Conservation (phyloP, 192 early-diverging fungal species). For the Obelidium mucronatum region DNA sequence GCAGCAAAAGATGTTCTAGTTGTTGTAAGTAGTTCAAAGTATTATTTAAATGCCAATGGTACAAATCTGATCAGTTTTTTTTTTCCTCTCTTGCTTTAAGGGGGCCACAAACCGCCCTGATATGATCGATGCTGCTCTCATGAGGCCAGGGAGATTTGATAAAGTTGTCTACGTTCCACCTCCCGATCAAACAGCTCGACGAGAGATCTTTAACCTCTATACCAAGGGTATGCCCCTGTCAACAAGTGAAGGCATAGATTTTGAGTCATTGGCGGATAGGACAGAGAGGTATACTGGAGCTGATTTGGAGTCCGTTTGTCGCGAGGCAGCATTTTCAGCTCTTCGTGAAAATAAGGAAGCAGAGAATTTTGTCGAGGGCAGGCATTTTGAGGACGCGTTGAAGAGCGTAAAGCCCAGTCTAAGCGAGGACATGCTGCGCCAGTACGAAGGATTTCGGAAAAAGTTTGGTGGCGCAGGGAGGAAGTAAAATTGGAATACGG, state of each 20-base stretch:
- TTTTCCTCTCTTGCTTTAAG: conserved; percentile 41
- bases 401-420: conserved; percentile 64
- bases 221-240: conserved; percentile 65
- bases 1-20: conserved; percentile 82
- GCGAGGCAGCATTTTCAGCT: conserved; percentile 65
- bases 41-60: too few relatives aligned
- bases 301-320: conserved; percentile 72
- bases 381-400: conserved; percentile 67
- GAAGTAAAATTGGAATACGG: not conserved
- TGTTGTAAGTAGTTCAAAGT: conserved; percentile 57
- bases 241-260: conserved; percentile 16
- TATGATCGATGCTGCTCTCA: conserved; percentile 86
- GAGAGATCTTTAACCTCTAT: conserved; percentile 73
- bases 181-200: conserved; percentile 57
- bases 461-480: conserved; percentile 46
- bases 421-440: conserved; percentile 64
- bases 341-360: conserved; percentile 41
- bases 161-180: conserved; percentile 80
- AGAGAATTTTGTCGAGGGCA: conserved; percentile 40
- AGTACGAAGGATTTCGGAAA: conserved; percentile 60
- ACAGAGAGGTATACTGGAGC: conserved; percentile 81
- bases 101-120: conserved; percentile 89
- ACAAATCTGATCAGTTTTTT: not conserved
- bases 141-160: conserved; percentile 90
- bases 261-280: conserved; percentile 53